These are phyloP conservation scores for Inonotus hispidus DNA, from an alignment of 1,284 basidiomycete species.

Conservation along the genomic window DNA sequence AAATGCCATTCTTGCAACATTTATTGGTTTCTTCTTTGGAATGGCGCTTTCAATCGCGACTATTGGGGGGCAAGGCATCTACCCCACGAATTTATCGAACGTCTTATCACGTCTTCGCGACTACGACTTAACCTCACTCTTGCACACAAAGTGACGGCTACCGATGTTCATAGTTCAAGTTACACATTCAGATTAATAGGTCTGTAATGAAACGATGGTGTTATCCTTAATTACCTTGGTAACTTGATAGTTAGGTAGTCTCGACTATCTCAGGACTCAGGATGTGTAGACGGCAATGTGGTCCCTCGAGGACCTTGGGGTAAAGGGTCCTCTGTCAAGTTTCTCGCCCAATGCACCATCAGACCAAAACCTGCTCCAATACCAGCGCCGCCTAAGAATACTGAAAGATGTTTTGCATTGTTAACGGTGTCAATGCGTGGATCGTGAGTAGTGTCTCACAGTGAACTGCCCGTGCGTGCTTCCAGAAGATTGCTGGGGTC, in stretches of 20 bases:
- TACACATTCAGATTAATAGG: not conserved
- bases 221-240: not conserved
- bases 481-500: slow-evolving; percentile 19
- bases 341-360: slow-evolving; percentile 16
- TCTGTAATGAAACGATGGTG: not conserved
- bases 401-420: not conserved
- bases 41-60: not conserved
- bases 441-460: slow-evolving; percentile 1
- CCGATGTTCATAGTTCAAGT: not conserved
- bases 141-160: not conserved
- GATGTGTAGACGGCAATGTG: not conserved
- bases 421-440: not conserved
- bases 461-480: slow-evolving; percentile 14
- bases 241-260: no score
- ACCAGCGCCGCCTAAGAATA: slow-evolving; percentile 17
- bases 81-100: not conserved
- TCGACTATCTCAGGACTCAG: not conserved
- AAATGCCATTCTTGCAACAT: not conserved
- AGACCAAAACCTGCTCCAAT: slow-evolving; percentile 17
- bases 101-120: not conserved
- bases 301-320: not conserved
- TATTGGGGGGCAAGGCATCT: not conserved
- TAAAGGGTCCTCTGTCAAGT: slow-evolving; percentile 8
- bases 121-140: not conserved
- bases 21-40: slow-evolving; percentile 11